These are phyloP conservation scores for Metarhizium guizhouense DNA, from an alignment of 2,329 filamentous ascomycete species.

Conservation along the genomic window DNA sequence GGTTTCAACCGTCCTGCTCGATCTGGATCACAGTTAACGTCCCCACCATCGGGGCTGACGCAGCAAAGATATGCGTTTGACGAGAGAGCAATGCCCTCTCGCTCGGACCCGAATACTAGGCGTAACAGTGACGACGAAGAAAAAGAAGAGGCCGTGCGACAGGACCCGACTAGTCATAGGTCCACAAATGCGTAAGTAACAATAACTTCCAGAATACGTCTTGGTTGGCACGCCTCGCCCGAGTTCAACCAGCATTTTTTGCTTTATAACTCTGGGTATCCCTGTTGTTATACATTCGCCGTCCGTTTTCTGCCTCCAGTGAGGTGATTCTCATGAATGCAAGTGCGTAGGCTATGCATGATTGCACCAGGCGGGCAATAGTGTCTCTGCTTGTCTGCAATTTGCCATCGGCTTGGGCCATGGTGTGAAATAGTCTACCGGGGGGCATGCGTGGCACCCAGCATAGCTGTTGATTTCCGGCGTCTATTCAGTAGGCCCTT, in stretches of 20 bases:
- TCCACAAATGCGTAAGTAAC: conserved; percentile 69
- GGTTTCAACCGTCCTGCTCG: conserved; percentile 66
- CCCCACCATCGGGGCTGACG: conserved; percentile 58
- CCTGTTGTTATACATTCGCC: no score
- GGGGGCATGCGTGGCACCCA: no score
- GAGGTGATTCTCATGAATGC: no score
- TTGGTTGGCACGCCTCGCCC: not conserved
- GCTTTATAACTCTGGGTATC: no score
- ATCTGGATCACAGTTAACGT: conserved; percentile 72
- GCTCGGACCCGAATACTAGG: conserved; percentile 77
- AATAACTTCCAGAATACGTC: not conserved
- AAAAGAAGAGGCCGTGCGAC: conserved; percentile 64
- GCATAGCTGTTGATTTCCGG: no score
- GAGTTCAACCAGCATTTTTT: not conserved
- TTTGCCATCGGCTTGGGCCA: no score
- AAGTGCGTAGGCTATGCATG: no score
- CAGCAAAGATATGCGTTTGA: conserved; percentile 48
- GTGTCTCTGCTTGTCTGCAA: no score
- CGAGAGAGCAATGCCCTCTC: conserved; percentile 53
- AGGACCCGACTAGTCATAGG: conserved; percentile 62
- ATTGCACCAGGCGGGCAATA: no score
- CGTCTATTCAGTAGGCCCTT: no score
- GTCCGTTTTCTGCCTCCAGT: no score
- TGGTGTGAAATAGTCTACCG: no score
- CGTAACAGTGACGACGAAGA: conserved; percentile 90